Percentiles rank a stretch among this genome's conserved stretches.
Conservation (phyloP, 148 eudicot genomes). For the Silene latifolia region DNA sequence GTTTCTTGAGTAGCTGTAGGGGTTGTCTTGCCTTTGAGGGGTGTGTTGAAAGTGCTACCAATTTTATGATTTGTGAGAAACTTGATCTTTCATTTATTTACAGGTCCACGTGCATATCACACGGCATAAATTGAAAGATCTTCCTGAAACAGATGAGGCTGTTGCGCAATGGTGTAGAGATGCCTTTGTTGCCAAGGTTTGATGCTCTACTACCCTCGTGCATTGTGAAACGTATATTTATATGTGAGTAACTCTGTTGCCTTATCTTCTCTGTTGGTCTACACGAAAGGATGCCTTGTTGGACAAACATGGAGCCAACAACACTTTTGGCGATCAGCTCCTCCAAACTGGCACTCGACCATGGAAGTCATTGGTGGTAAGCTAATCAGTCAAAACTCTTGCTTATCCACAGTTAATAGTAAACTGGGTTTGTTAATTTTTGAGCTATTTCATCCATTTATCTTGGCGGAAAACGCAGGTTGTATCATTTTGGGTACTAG, state of each 20-base stretch:
- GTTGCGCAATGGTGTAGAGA: constrained; percentile 98
- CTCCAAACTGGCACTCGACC: constrained; percentile 60
- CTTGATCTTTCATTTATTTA: constrained; percentile 13
- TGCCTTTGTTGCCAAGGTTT: constrained; percentile 73
- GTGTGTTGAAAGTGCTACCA: background rate
- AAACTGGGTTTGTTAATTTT: background rate
- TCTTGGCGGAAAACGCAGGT: constrained; percentile 43
- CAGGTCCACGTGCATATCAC: constrained; percentile 88
- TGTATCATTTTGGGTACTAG: constrained; percentile 46
- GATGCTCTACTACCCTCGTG: constrained; percentile 4
- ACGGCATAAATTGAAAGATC: constrained; percentile 74
- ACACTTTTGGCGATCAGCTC: constrained; percentile 55
- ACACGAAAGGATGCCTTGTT: constrained; percentile 66
- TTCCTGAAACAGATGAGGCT: constrained; percentile 80
- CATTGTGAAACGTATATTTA: background rate
- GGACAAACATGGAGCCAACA: constrained; percentile 69
- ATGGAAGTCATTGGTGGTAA: constrained; percentile 76
- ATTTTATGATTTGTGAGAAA: background rate
- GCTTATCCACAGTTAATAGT: background rate
- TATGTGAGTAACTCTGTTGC: background rate
- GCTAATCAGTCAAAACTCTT: background rate
- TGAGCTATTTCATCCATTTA: background rate
- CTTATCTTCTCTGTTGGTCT: background rate
- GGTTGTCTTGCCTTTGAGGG: background rate
- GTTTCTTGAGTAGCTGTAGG: constrained; percentile 2